Conservation (phyloP, 2,329 filamentous ascomycete species). For the Penicillium sp. region DNA sequence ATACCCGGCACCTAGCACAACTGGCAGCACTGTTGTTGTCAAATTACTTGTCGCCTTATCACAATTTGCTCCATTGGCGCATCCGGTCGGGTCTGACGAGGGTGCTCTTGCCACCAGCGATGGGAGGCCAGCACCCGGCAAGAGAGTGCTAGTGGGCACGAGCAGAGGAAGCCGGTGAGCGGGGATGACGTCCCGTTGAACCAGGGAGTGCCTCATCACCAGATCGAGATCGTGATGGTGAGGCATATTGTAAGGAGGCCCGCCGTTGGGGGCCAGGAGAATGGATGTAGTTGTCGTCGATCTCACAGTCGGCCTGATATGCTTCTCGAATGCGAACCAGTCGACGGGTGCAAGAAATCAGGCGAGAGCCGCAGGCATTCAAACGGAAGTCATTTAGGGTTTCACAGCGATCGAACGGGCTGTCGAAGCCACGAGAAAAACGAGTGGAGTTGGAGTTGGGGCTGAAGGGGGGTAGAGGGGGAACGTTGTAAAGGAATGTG, state of each 20-base stretch:
- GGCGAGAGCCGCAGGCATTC: slow-evolving; percentile 1
- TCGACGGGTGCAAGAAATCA: slow-evolving; percentile 12
- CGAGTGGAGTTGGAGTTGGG: slow-evolving; percentile 25
- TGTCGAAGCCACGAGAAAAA: not conserved
- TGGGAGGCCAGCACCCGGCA: slow-evolving; percentile 19
- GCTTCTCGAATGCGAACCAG: slow-evolving; percentile 9
- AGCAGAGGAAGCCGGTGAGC: slow-evolving; percentile 27
- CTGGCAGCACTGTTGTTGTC: slow-evolving; percentile 63
- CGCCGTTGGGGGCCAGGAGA: slow-evolving; percentile 1
- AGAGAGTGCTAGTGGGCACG: slow-evolving; percentile 15
- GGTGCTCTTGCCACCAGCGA: slow-evolving; percentile 34
- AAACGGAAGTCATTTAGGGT: slow-evolving; percentile 17
- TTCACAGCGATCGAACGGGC: not conserved
- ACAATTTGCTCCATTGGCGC: slow-evolving; percentile 27
- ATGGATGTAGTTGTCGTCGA: slow-evolving; percentile 7
- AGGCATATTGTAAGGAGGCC: slow-evolving; percentile 21
- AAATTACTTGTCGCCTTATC: slow-evolving; percentile 61
- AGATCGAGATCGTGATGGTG: slow-evolving; percentile 31
- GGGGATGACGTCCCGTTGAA: slow-evolving; percentile 32
- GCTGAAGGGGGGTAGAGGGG: slow-evolving; percentile 12
- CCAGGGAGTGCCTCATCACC: slow-evolving; percentile 23
- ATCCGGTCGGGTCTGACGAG: slow-evolving; percentile 17
- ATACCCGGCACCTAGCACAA: slow-evolving; percentile 71
- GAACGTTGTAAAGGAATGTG: slow-evolving; percentile 27
- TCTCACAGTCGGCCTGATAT: not conserved